Conservation (phyloP, 331 rosid species). For the Pyracantha coccinea region DNA sequence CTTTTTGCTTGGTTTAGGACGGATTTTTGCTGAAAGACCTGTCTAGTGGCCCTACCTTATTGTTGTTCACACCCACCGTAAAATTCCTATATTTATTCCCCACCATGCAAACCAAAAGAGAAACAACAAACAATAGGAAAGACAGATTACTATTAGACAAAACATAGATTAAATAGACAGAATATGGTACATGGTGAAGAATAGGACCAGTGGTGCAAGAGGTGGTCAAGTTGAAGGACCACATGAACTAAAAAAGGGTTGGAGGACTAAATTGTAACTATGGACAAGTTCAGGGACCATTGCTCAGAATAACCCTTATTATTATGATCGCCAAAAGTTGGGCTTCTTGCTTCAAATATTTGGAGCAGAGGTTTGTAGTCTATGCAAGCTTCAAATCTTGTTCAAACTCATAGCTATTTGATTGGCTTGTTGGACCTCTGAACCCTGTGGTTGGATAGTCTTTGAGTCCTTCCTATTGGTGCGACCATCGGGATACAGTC, state of each 20-base stretch:
- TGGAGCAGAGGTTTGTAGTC: neutral
- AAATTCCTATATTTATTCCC: neutral
- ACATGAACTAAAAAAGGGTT: neutral
- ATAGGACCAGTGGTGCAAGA: neutral
- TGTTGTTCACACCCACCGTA: neutral
- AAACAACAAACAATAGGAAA: neutral
- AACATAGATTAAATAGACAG: neutral
- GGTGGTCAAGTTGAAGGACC: neutral
- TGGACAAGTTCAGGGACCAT: neutral
- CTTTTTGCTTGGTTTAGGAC: neutral
- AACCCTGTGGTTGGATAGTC: neutral
- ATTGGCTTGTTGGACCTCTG: neutral
- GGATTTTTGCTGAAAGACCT: neutral
- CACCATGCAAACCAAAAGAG: neutral
- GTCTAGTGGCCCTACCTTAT: neutral
- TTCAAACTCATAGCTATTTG: neutral
- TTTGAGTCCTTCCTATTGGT: neutral
- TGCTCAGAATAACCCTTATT: neutral
- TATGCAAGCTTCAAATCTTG: neutral
- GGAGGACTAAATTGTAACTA: neutral
- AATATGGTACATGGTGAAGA: neutral
- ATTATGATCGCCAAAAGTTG: neutral
- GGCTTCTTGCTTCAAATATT: neutral
- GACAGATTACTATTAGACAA: neutral
- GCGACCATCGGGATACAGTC: neutral